Evolutionary conservation across 2,329 filamentous ascomycete species (phyloP).

Genomic region (Aspergillus sp.): DNA sequence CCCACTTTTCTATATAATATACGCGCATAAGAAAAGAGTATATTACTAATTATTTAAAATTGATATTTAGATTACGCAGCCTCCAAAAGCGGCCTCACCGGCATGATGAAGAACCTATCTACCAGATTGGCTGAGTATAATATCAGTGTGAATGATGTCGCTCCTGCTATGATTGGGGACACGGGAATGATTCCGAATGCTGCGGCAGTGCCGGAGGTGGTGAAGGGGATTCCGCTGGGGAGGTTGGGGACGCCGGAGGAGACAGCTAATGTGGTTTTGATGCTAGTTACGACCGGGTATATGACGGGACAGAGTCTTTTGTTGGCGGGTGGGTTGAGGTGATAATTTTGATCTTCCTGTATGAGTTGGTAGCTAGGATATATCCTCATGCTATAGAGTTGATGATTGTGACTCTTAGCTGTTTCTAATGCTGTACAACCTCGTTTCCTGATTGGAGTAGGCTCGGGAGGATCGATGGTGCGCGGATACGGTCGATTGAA

Average conservation of each 20-base stretch:
- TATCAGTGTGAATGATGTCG: slow-evolving; percentile 68
- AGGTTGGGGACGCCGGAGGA: slow-evolving; percentile 61
- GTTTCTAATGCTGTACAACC: too few relatives aligned
- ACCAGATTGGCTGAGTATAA: slow-evolving; percentile 60
- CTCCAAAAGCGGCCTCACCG: slow-evolving; percentile 62
- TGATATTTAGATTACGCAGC: slow-evolving; percentile 52
- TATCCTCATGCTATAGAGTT: too few relatives aligned
- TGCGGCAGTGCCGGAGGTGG: slow-evolving; percentile 60
- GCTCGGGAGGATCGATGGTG: too few relatives aligned
- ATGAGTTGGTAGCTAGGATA: too few relatives aligned
- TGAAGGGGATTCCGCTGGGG: slow-evolving; percentile 61
- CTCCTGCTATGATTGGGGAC: slow-evolving; percentile 67
- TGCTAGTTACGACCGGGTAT: slow-evolving; percentile 63
- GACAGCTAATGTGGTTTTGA: slow-evolving; percentile 61
- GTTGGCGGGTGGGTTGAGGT: slow-evolving; percentile 57
- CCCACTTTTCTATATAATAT: too few relatives aligned
- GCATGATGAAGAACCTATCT: slow-evolving; percentile 67
- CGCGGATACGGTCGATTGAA: too few relatives aligned
- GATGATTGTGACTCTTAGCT: too few relatives aligned
- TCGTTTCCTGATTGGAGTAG: too few relatives aligned
- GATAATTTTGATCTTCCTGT: not conserved
- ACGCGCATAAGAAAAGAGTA: too few relatives aligned
- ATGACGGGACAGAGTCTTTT: slow-evolving; percentile 60
- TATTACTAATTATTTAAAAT: too few relatives aligned
- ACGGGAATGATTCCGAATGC: slow-evolving; percentile 64